Conservation (phyloP, 83 land plant species). For the Isoetes engelmannii region DNA sequence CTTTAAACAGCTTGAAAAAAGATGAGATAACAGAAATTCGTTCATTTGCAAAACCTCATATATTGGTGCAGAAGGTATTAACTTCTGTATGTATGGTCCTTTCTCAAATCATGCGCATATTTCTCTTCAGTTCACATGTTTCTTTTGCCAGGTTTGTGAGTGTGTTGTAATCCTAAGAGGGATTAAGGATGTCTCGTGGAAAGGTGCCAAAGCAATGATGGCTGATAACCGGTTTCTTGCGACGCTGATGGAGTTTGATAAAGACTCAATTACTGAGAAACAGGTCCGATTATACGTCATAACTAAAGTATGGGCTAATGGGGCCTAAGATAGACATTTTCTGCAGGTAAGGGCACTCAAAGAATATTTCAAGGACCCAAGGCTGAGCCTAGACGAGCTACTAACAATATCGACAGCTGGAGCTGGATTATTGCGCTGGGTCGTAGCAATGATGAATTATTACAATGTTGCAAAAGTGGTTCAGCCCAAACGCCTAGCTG, state of each 20-base stretch:
- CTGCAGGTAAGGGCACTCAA: slow-evolving; percentile 28
- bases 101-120: background rate
- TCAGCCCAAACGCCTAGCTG: slow-evolving; percentile 33
- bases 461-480: slow-evolving; percentile 28
- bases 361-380: slow-evolving; percentile 40
- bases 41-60: slow-evolving; percentile 42
- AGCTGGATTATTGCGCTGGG: slow-evolving; percentile 39
- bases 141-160: slow-evolving; percentile 28
- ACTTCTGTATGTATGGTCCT: background rate
- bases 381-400: slow-evolving; percentile 24
- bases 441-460: slow-evolving; percentile 39
- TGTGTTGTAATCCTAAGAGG: slow-evolving; percentile 37
- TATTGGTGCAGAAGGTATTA: slow-evolving; percentile 31
- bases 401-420: slow-evolving; percentile 33
- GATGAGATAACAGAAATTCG: slow-evolving; percentile 41
- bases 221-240: slow-evolving; percentile 39
- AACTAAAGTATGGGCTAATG: background rate
- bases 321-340: background rate
- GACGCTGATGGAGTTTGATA: slow-evolving; percentile 38
- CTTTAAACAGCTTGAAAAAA: slow-evolving; percentile 34
- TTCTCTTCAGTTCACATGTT: background rate
- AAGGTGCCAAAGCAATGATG: slow-evolving; percentile 46
- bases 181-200: slow-evolving; percentile 38
- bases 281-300: slow-evolving; percentile 22
- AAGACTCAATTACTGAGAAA: slow-evolving; percentile 36